These are phyloP conservation scores for Nothophoma quercina DNA, from an alignment of 2,329 filamentous ascomycete species.

Conservation along the genomic window DNA sequence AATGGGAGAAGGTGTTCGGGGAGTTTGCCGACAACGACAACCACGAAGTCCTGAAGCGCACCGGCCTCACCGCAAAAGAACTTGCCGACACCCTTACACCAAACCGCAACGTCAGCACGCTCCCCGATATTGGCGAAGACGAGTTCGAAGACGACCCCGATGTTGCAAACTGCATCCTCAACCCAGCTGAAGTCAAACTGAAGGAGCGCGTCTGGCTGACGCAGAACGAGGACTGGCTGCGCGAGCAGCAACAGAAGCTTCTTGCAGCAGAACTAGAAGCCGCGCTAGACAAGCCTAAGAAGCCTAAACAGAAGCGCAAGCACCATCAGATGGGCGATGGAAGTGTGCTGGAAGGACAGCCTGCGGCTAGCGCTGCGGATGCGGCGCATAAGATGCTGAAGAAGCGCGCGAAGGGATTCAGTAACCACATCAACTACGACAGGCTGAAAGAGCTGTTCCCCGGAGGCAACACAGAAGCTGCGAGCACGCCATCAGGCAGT, in stretches of 20 bases:
- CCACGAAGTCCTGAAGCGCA: constrained; percentile 36
- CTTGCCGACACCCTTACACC: constrained; percentile 38
- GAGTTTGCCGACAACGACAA: constrained; percentile 40
- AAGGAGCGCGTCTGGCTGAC: constrained; percentile 96
- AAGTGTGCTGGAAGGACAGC: constrained; percentile 53
- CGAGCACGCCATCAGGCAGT: constrained; percentile 28
- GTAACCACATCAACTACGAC: constrained; percentile 57
- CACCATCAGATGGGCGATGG: constrained; percentile 50
- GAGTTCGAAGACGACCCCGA: constrained; percentile 93
- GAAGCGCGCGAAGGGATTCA: constrained; percentile 54
- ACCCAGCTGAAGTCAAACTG: constrained; percentile 74
- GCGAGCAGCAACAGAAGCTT: constrained; percentile 82
- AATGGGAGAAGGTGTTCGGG: constrained; percentile 42
- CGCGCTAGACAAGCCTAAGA: constrained; percentile 58
- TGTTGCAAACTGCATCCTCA: constrained; percentile 79
- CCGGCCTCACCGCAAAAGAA: constrained; percentile 38
- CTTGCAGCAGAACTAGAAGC: constrained; percentile 74
- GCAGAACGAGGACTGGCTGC: constrained; percentile 92
- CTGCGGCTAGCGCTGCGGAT: constrained; percentile 54
- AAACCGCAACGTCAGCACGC: constrained; percentile 31
- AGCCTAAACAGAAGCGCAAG: constrained; percentile 56
- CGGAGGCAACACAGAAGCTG: constrained; percentile 20
- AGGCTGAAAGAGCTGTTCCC: constrained; percentile 53
- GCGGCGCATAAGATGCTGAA: constrained; percentile 56
- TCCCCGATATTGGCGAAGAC: constrained; percentile 72